phyloP scores from a whole-genome alignment of 257 asterid species.

The Rehmannia glutinosa region DNA sequence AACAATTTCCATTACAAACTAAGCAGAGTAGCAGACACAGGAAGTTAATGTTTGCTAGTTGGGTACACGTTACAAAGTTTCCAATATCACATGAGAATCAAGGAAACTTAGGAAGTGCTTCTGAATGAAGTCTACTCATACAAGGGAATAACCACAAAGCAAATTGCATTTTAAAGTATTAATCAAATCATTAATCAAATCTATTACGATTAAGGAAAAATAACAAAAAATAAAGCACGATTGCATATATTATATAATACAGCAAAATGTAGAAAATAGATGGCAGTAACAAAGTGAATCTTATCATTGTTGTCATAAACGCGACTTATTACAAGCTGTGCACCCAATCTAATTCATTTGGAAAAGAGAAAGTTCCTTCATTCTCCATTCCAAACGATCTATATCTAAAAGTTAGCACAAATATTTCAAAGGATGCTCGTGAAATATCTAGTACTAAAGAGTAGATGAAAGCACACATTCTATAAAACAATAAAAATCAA shows the following conservation, averaged over 20 bases:
- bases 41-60: not conserved
- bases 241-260: not conserved
- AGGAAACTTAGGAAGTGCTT: not conserved
- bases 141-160: not conserved
- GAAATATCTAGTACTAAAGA: not conserved
- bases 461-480: not conserved
- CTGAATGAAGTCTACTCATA: not conserved
- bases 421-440: not conserved
- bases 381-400: not conserved
- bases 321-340: not conserved
- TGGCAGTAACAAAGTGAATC: not conserved
- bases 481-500: not conserved
- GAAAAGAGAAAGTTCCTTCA: not conserved
- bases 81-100: not conserved
- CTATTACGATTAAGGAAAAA: not conserved
- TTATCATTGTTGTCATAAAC: not conserved
- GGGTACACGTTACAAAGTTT: not conserved
- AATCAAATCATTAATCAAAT: not conserved
- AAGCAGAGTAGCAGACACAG: not conserved
- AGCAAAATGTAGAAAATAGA: not conserved
- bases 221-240: not conserved
- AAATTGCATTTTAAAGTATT: not conserved
- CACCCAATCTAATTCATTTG: not conserved
- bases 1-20: not conserved
- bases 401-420: not conserved